Evolutionary conservation across 768 basidiomycete genomes (phyloP).

Genomic region (Boletus vermiculosoides): DNA sequence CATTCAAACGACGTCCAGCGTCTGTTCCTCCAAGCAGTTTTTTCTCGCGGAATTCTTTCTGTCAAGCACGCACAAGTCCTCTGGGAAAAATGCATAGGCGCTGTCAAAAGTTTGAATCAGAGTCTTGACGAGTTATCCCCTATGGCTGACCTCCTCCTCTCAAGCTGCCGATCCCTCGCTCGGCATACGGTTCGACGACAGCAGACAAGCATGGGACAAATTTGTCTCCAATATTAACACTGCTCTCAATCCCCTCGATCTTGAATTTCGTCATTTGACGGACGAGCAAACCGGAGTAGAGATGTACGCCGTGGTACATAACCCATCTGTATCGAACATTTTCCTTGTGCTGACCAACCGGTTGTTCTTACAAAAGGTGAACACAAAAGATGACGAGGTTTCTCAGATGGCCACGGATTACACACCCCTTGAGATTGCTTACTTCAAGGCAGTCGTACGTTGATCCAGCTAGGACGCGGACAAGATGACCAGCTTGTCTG

Average conservation of each 20-base stretch:
- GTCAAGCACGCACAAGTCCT: slow-evolving; percentile 59
- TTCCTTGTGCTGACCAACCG: neutral
- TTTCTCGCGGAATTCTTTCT: slow-evolving; percentile 71
- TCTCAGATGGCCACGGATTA: slow-evolving; percentile 87
- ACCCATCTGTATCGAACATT: neutral
- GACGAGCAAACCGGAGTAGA: slow-evolving; percentile 66
- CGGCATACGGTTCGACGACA: slow-evolving; percentile 42
- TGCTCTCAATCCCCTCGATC: slow-evolving; percentile 63
- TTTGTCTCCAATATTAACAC: slow-evolving; percentile 62
- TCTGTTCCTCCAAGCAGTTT: slow-evolving; percentile 75
- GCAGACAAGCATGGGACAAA: slow-evolving; percentile 51
- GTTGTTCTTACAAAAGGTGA: slow-evolving; percentile 51
- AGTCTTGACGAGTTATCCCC: neutral
- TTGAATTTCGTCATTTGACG: slow-evolving; percentile 63
- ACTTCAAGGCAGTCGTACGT: slow-evolving; percentile 80
- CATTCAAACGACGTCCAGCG: slow-evolving; percentile 64
- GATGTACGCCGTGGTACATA: slow-evolving; percentile 67
- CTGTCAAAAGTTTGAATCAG: slow-evolving; percentile 60
- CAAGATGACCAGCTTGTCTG: neutral
- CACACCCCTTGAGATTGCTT: slow-evolving; percentile 71
- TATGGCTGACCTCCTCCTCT: slow-evolving; percentile 2
- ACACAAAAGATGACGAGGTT: slow-evolving; percentile 74
- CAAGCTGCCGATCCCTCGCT: slow-evolving; percentile 55
- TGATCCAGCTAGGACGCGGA: neutral
- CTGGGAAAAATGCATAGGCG: slow-evolving; percentile 65